These are phyloP conservation scores for Picocystis salinarum DNA, from an alignment of 139 green algal genomes.

Conservation along the genomic window DNA sequence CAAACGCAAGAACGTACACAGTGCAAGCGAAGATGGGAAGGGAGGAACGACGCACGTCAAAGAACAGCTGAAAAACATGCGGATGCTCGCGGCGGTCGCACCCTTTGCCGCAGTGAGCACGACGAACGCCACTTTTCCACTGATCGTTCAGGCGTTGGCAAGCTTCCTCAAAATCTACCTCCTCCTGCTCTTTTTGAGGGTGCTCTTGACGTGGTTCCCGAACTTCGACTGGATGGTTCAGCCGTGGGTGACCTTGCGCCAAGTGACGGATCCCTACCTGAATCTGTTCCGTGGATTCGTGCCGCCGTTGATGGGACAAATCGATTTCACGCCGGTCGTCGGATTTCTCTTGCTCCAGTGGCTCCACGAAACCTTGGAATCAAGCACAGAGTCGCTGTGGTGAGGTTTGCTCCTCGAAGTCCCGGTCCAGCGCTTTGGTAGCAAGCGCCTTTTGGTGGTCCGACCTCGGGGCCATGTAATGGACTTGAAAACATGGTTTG, in stretches of 20 bases:
- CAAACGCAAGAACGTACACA: too few species aligned
- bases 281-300: constrained; percentile 87
- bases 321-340: constrained; percentile 92
- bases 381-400: too few species aligned
- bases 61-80: too few species aligned
- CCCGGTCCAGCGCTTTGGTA: too few species aligned
- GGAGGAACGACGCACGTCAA: too few species aligned
- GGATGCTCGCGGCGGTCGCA: too few species aligned
- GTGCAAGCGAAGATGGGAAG: too few species aligned
- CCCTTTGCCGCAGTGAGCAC: constrained; percentile 23
- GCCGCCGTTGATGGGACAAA: constrained; percentile 76
- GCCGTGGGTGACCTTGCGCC: constrained; percentile 64
- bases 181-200: constrained; percentile 80
- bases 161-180: constrained; percentile 63
- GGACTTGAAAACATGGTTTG: too few species aligned
- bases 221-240: constrained; percentile 83
- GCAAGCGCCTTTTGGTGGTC: too few species aligned
- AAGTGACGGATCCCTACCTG: constrained; percentile 94
- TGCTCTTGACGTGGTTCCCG: constrained; percentile 92
- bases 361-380: too few species aligned
- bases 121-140: constrained; percentile 11
- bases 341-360: constrained; percentile 90
- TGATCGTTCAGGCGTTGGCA: constrained; percentile 7
- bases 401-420: too few species aligned
- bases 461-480: too few species aligned